Base-by-base conservation (phyloP, 768 basidiomycete genomes). In the Boletus pseudo-olivaceus region DNA sequence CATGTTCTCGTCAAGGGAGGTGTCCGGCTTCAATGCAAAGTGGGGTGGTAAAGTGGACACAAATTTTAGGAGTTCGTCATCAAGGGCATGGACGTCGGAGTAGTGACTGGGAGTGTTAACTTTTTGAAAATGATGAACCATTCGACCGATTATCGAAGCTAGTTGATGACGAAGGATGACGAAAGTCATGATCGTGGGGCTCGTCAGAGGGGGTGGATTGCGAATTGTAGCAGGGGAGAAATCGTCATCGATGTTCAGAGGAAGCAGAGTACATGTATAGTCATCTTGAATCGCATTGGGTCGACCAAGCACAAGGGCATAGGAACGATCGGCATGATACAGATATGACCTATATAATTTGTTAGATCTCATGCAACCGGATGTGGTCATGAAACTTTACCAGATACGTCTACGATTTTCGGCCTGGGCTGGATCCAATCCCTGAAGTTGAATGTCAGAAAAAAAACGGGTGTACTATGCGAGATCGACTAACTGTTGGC, bases 111-210 rank as follows among this genome's bases (percentile, higher is more conserved):
- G 82, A 23, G 82, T 82, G 41, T 84, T 80, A 33, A 94, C 84
- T 73, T 88, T 87, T 67, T 96, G 94, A 72, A 94, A 96, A 72
- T 95, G 91, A 63, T 93, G 90, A 38, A 92, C 90, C 65, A 97
- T 92, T 32, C 85, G 85, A 15, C 93, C 93, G 55, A 95, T 94
- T 55, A 95, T 88, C 35, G 78, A 75, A 30, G 92, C 90, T 19
- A 97, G 78, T 32, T 83, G 81, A 62, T 94, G 88, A 38, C 94
- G 78, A 27, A 97, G 78, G 56, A 96, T 92, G 33, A 92, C 84
- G 66, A 91, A 96, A 1, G 93, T 93, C 78, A 91, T 88, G 14
- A 75, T 78, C 0, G 93, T 96, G 2, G 94, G 93, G 27, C 75
- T 79, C 1, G 82, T 79, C 58, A 92, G 70, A 52, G 84, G 81